These are phyloP conservation scores for Trametes villosa DNA, from an alignment of 768 basidiomycete species.

Conservation along the genomic window DNA sequence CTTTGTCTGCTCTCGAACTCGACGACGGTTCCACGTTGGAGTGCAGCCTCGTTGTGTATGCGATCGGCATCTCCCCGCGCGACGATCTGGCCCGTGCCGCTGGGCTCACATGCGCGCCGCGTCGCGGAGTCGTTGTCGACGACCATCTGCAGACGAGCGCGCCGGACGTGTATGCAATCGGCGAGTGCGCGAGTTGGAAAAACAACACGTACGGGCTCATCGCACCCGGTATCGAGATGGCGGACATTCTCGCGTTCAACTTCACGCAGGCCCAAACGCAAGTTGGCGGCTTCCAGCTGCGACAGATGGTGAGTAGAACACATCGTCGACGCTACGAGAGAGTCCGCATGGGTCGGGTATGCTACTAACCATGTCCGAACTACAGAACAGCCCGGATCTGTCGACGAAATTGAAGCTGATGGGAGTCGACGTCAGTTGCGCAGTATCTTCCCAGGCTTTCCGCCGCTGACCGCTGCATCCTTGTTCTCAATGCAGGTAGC, in stretches of 20 bases:
- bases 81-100: constrained; percentile 63
- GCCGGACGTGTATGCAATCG: constrained; percentile 69
- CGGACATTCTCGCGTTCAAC: constrained; percentile 75
- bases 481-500: constrained; percentile 46
- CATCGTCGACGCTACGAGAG: not conserved
- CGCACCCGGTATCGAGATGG: constrained; percentile 79
- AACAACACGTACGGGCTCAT: constrained; percentile 75
- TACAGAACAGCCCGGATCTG: constrained; percentile 68
- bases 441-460: not conserved
- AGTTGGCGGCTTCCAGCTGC: constrained; percentile 43
- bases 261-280: constrained; percentile 56
- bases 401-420: constrained; percentile 73
- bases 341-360: constrained; percentile 13
- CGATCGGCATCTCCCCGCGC: constrained; percentile 72
- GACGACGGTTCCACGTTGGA: constrained; percentile 49
- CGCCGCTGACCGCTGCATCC: not conserved
- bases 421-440: constrained; percentile 52
- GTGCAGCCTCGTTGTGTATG: constrained; percentile 63
- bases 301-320: constrained; percentile 44
- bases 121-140: constrained; percentile 62
- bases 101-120: constrained; percentile 52
- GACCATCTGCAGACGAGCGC: constrained; percentile 61
- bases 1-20: constrained; percentile 55
- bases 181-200: constrained; percentile 75
- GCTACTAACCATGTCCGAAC: constrained; percentile 37